These are phyloP conservation scores for Themeda triandra DNA, from an alignment of 176 grass and related monocot species.

Conservation along the genomic window DNA sequence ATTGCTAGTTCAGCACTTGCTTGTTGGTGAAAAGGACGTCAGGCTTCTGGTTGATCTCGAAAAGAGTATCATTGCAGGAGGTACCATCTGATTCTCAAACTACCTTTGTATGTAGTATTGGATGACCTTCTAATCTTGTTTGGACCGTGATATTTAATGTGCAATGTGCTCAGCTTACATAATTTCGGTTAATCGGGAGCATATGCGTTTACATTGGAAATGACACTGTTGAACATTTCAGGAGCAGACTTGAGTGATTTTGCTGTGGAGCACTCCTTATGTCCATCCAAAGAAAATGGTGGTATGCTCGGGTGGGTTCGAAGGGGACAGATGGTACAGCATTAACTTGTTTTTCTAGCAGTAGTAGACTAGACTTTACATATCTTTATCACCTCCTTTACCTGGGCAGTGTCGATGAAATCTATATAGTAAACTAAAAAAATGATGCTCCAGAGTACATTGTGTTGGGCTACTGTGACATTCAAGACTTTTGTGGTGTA, in stretches of 20 bases:
- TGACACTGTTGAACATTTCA: constrained; percentile 20
- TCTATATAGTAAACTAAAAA: background rate
- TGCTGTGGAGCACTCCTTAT: constrained; percentile 77
- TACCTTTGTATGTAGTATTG: background rate
- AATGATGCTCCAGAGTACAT: background rate
- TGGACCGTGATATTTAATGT: background rate
- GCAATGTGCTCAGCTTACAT: background rate
- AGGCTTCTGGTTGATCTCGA: constrained; percentile 82
- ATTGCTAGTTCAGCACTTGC: constrained; percentile 86
- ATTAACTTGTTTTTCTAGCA: constrained; percentile 25
- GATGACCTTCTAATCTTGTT: background rate
- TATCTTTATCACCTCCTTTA: background rate
- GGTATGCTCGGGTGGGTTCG: constrained; percentile 98
- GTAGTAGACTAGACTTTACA: background rate
- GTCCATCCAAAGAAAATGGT: constrained; percentile 95
- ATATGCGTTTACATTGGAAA: background rate
- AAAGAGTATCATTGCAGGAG: constrained; percentile 64
- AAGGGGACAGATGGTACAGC: constrained; percentile 75
- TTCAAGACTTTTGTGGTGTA: background rate
- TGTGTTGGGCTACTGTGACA: background rate
- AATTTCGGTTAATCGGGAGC: background rate
- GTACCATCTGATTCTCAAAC: constrained; percentile 26
- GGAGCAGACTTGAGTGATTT: constrained; percentile 93
- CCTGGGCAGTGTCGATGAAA: background rate
- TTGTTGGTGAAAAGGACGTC: constrained; percentile 78